A percentile compares a stretch with the other conserved stretches of the same genome.
Conservation (phyloP, 768 basidiomycete species). For the Hemileccinum rubropunctum region DNA sequence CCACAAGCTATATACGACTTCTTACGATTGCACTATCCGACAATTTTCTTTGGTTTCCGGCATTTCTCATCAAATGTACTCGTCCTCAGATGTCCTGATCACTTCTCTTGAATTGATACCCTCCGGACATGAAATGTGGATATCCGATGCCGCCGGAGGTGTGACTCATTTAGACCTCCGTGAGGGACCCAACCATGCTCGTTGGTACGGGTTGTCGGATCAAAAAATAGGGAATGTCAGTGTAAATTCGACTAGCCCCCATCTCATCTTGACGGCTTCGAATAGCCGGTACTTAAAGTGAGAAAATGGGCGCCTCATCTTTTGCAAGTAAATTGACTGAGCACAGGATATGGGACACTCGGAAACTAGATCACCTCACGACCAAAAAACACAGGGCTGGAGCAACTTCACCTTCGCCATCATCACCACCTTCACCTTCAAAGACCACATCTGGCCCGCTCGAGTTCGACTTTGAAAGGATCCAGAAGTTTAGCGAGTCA, state of each 20-base stretch:
- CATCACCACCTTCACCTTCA: conserved; percentile 24
- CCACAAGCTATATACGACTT: conserved; percentile 69
- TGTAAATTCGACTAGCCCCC: conserved; percentile 66
- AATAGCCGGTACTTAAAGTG: conserved; percentile 73
- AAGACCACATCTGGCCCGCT: conserved; percentile 13
- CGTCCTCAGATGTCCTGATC: conserved; percentile 56
- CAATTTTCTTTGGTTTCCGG: conserved; percentile 70
- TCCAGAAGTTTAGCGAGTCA: conserved; percentile 51
- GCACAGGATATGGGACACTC: conserved; percentile 74
- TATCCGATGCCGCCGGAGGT: conserved; percentile 71
- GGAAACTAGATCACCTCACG: conserved; percentile 54
- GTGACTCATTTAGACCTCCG: conserved; percentile 76
- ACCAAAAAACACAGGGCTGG: conserved; percentile 16
- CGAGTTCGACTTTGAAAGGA: conserved; percentile 38
- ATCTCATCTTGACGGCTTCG: conserved; percentile 71
- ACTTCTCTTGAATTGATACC: conserved; percentile 69
- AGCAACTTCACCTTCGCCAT: conserved; percentile 23
- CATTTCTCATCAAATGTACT: conserved; percentile 65
- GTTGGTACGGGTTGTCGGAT: conserved; percentile 64
- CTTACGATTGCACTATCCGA: conserved; percentile 81
- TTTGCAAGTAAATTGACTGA: background rate
- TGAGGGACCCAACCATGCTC: conserved; percentile 49
- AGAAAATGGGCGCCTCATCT: conserved; percentile 13
- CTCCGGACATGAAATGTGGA: conserved; percentile 78
- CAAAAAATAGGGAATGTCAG: conserved; percentile 79